Percentiles rank a stretch among this genome's conserved stretches.
Evolutionary conservation across 2,329 filamentous ascomycete species (phyloP).

Genomic region (Aspergillus sp.): DNA sequence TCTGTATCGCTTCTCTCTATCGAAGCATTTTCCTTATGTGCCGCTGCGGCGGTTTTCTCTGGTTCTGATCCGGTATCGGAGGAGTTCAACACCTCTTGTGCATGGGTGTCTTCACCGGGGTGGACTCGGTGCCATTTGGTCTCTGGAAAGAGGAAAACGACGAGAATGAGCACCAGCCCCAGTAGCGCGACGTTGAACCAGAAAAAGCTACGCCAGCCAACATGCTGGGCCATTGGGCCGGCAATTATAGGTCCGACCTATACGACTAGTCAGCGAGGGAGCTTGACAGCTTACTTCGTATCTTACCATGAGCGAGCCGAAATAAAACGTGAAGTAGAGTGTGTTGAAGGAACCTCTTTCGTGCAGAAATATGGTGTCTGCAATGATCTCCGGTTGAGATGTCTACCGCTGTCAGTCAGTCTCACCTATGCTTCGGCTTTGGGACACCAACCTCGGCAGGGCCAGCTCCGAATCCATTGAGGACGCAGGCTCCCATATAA

Average conservation of each 20-base stretch:
- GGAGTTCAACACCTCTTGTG: neutral
- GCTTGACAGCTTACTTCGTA: no score
- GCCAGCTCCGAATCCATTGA: slow-evolving; percentile 65
- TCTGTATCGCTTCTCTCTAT: slow-evolving; percentile 41
- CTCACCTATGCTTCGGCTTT: neutral
- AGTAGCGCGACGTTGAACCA: slow-evolving; percentile 64
- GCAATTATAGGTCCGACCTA: slow-evolving; percentile 59
- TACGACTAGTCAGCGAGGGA: neutral
- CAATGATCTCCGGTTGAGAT: slow-evolving; percentile 63
- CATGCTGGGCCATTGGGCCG: slow-evolving; percentile 60
- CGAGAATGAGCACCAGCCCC: slow-evolving; percentile 52
- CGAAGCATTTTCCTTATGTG: slow-evolving; percentile 19
- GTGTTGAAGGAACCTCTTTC: slow-evolving; percentile 65
- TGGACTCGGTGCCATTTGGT: slow-evolving; percentile 59
- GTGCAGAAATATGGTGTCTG: slow-evolving; percentile 66
- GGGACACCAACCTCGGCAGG: slow-evolving; percentile 52
- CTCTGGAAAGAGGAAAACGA: slow-evolving; percentile 64
- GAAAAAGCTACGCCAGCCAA: slow-evolving; percentile 65
- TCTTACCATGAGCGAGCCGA: slow-evolving; percentile 57
- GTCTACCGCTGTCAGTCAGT: slow-evolving; percentile 39
- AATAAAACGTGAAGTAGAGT: slow-evolving; percentile 63
- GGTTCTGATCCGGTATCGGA: slow-evolving; percentile 10
- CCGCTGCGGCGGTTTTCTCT: slow-evolving; percentile 19
- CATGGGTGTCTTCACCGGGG: slow-evolving; percentile 20
- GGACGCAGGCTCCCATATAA: slow-evolving; percentile 64